A percentile compares a stretch with the other conserved stretches of the same genome.
phyloP scores from a whole-genome alignment of 805 yeast species.

The Myxozyma neotropica region DNA sequence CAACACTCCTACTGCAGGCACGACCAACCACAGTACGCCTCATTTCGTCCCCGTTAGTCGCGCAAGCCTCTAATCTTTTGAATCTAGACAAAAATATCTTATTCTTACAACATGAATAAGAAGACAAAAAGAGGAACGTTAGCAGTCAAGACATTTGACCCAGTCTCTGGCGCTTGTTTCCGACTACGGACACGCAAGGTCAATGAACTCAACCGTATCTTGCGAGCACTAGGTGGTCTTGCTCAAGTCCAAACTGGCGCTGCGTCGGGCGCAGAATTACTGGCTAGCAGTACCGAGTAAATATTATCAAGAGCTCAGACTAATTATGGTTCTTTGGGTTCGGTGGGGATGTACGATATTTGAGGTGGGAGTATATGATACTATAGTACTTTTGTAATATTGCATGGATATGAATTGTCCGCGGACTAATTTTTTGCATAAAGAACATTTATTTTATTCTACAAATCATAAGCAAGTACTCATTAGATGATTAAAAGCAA shows the following conservation, averaged over 20 bases:
- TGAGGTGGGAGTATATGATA: background rate
- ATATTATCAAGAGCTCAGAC: no score
- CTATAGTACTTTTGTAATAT: background rate
- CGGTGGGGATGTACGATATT: conserved; percentile 8
- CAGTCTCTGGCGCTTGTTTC: conserved; percentile 63
- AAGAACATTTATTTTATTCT: no score
- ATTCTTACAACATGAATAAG: conserved; percentile 42
- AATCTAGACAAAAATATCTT: conserved; percentile 42
- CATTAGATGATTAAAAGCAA: background rate
- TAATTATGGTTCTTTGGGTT: no score
- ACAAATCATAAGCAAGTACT: no score
- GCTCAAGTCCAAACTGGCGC: conserved; percentile 41
- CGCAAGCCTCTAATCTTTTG: conserved; percentile 8
- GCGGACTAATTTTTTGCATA: no score
- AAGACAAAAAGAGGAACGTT: conserved; percentile 39
- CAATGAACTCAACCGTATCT: conserved; percentile 73
- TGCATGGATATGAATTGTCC: no score
- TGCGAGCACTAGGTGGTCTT: conserved; percentile 63
- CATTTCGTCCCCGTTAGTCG: conserved; percentile 25
- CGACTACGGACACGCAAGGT: conserved; percentile 59
- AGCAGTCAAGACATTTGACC: conserved; percentile 64
- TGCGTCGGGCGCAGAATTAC: conserved; percentile 15
- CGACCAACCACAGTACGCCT: conserved; percentile 47
- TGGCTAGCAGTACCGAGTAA: background rate
- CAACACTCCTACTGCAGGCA: conserved; percentile 49